These are phyloP conservation scores for Cymodocea nodosa DNA, from an alignment of 116 monocot species.

Conservation along the genomic window DNA sequence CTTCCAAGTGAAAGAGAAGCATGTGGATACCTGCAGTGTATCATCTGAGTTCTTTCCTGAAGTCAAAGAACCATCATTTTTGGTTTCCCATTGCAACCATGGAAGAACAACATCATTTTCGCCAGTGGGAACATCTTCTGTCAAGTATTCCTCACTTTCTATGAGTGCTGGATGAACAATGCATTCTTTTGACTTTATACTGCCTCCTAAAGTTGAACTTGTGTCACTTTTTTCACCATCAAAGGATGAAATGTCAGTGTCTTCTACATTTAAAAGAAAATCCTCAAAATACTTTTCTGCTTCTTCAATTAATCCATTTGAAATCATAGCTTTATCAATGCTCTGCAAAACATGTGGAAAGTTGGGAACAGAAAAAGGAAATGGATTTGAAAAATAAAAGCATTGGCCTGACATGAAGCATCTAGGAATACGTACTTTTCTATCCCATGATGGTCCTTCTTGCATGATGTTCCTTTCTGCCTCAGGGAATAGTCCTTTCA, in stretches of 20 bases:
- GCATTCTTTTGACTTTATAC: conserved; percentile 10
- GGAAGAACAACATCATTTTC: conserved; percentile 39
- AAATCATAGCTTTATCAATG: conserved; percentile 48
- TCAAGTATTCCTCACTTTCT: conserved; percentile 11
- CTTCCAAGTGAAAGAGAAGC: not conserved
- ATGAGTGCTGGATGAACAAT: not conserved
- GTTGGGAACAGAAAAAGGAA: not conserved
- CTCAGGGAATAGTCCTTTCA: conserved; percentile 58
- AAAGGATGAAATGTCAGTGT: conserved; percentile 91
- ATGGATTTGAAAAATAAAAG: not conserved
- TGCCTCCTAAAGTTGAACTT: conserved; percentile 32
- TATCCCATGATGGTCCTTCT: conserved; percentile 26
- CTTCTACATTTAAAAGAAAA: conserved; percentile 88
- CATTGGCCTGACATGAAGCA: not conserved
- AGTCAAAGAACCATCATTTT: conserved; percentile 8
- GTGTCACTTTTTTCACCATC: conserved; percentile 90
- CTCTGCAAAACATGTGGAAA: conserved; percentile 25
- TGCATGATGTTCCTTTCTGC: conserved; percentile 19
- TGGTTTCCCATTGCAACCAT: conserved; percentile 45
- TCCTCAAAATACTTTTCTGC: conserved; percentile 84
- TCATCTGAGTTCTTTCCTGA: conserved; percentile 1
- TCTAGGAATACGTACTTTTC: conserved; percentile 28
- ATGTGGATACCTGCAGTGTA: conserved; percentile 10
- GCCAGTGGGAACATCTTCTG: conserved; percentile 4
- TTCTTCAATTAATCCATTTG: conserved; percentile 66